Evolutionary conservation across 306 rosid genomes (phyloP).

Genomic region (Quercus glauca): DNA sequence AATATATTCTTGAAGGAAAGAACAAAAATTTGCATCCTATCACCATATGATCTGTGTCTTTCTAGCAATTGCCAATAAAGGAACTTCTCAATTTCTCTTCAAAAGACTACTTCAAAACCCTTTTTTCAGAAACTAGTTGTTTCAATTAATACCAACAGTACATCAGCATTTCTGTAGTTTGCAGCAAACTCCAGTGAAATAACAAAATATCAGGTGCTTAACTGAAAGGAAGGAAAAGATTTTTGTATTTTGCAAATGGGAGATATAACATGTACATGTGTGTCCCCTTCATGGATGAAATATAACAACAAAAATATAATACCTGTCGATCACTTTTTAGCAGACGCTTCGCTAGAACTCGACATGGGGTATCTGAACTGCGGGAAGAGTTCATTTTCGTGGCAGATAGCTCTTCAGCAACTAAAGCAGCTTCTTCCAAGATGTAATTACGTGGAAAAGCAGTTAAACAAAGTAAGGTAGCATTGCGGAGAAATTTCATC

Average conservation of each 20-base stretch:
- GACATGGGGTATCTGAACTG: conserved; percentile 70
- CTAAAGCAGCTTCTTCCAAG: conserved; percentile 80
- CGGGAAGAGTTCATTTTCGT: conserved; percentile 49
- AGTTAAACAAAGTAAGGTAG: conserved; percentile 68
- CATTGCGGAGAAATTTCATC: conserved; percentile 78
- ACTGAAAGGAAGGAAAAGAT: background rate
- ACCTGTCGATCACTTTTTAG: conserved; percentile 91
- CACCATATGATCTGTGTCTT: too few species aligned
- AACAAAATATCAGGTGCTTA: background rate
- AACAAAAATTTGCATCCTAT: too few species aligned
- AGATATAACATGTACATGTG: background rate
- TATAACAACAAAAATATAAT: conserved; percentile 8
- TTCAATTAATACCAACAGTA: background rate
- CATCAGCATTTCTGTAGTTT: background rate
- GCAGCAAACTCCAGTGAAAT: background rate
- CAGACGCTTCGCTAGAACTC: conserved; percentile 74
- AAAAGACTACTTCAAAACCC: too few species aligned
- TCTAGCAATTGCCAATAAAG: too few species aligned
- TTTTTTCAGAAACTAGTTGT: too few species aligned
- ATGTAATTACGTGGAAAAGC: conserved; percentile 76
- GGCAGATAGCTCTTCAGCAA: conserved; percentile 75
- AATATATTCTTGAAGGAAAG: too few species aligned
- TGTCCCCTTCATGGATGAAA: background rate
- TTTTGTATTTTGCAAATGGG: background rate
- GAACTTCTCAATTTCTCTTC: too few species aligned